Conservation (phyloP, 1,139 yeast species). For the Hemisphaericaspora xylofermentans region DNA sequence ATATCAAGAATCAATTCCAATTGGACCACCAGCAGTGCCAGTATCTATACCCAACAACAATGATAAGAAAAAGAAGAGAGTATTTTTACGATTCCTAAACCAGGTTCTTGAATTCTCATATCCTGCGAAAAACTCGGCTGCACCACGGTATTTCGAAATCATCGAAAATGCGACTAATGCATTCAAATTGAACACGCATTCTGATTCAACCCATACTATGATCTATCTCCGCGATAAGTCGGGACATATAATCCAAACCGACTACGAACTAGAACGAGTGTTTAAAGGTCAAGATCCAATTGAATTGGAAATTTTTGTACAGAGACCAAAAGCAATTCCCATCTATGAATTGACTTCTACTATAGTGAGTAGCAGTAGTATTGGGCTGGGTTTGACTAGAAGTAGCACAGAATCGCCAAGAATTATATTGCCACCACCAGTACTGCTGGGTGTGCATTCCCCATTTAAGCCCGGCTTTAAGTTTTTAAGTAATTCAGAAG, state of each 20-base stretch:
- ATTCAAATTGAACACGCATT: constrained; percentile 44
- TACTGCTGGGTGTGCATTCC: constrained; percentile 14
- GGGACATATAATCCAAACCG: constrained; percentile 29
- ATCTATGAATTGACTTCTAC: constrained; percentile 37
- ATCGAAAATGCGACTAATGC: constrained; percentile 70
- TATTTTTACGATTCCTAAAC: constrained; percentile 41
- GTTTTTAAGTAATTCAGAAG: constrained; percentile 16
- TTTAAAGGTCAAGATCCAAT: constrained; percentile 29
- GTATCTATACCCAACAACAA: not conserved
- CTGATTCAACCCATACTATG: constrained; percentile 1
- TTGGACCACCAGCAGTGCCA: constrained; percentile 5
- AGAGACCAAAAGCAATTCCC: constrained; percentile 32
- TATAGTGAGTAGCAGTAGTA: constrained; percentile 22
- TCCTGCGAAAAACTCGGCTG: constrained; percentile 58
- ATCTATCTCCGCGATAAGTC: constrained; percentile 11
- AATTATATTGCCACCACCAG: constrained; percentile 10
- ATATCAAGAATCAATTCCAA: constrained; percentile 1
- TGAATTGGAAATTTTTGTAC: constrained; percentile 38
- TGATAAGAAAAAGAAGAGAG: constrained; percentile 20
- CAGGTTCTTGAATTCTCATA: constrained; percentile 55
- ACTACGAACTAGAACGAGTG: constrained; percentile 36
- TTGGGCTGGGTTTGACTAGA: constrained; percentile 1
- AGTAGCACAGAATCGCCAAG: constrained; percentile 8
- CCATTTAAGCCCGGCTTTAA: constrained; percentile 12
- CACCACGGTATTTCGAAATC: constrained; percentile 68